phyloP scores from a whole-genome alignment of 78 protist species.

The Dictyostelium capitatum region DNA sequence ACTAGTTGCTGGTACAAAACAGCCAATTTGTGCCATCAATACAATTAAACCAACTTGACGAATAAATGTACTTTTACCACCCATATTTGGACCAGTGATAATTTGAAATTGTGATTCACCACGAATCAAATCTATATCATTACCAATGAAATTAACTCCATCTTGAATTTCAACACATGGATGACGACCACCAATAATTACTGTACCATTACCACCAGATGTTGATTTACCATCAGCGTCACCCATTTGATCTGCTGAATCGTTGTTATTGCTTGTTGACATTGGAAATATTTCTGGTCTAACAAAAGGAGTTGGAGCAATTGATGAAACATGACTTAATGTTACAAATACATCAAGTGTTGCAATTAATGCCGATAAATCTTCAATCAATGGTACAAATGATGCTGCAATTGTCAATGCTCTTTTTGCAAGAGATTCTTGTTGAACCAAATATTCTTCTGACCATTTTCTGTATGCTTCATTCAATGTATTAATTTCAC shows the following conservation, averaged over 20 bases:
- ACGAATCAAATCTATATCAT: constrained; percentile 86
- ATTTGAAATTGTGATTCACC: constrained; percentile 77
- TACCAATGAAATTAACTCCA: constrained; percentile 92
- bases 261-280: constrained; percentile 5
- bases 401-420: constrained; percentile 60
- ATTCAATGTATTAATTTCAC: constrained; percentile 33
- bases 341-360: constrained; percentile 86
- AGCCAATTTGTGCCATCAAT: constrained; percentile 99
- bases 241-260: neutral
- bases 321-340: constrained; percentile 84
- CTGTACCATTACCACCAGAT: constrained; percentile 6
- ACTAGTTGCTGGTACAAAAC: constrained; percentile 95
- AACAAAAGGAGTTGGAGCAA: constrained; percentile 89
- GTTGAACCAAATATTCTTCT: constrained; percentile 17
- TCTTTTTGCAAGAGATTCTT: constrained; percentile 47
- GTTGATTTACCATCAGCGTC: too few relatives aligned
- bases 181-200: constrained; percentile 89
- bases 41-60: constrained; percentile 91
- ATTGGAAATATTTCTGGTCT: constrained; percentile 84
- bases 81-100: constrained; percentile 96
- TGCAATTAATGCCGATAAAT: constrained; percentile 71
- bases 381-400: constrained; percentile 80
- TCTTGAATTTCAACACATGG: constrained; percentile 96
- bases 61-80: constrained; percentile 86
- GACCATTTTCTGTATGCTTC: neutral